Base-by-base conservation (phyloP, 257 asterid species). In the Forsythia suspensa region DNA sequence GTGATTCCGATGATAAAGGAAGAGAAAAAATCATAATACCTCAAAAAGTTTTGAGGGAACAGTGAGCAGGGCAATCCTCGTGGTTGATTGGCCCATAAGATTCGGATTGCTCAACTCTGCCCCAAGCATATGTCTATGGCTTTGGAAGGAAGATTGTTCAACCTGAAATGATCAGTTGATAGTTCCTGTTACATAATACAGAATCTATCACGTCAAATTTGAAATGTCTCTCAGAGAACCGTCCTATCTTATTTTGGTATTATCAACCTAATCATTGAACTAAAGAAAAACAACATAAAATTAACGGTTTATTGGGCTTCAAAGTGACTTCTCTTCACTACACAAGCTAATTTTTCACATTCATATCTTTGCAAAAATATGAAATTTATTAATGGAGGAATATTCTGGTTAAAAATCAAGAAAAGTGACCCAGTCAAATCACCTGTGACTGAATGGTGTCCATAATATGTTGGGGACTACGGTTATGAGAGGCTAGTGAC, bases 81-180 rank as follows among this genome's bases (percentile, higher is more conserved):
- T 87, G 57, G 97, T 85, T 82, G 94, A 87, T 77, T 84, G 85
- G 71, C 95, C 95, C 87, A 92, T 84, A 69, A 80, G 74, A 84
- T 84, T 81, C 75, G 97, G 97, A 82, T 75, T 80, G 86, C 83
- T 87, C 36, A 83, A 90, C 73, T 86, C 92, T 71, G 72, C 77
- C 80, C 82, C 89, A 72, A 79, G 82, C 74, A 68, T 65, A 76
- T 83, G 84, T 81, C 87, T 84, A 72, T 86, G 90, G 77, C 88
- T 88, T 81, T 83, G 89, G 75, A 85, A 88, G 75, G 92, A 83
- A 78, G 90, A 78, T 77, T 87, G 90, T 84, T 92, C 95, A 80
- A 94, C 98, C 99, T 94, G 97, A 90, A 92, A 91, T 88, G 85
- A 85, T 89, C 89, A 89, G 85, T 91, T 80, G 89, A 89, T 77